Conservation (phyloP, 495 filamentous ascomycete genomes). For the Penicillium pulvis region DNA sequence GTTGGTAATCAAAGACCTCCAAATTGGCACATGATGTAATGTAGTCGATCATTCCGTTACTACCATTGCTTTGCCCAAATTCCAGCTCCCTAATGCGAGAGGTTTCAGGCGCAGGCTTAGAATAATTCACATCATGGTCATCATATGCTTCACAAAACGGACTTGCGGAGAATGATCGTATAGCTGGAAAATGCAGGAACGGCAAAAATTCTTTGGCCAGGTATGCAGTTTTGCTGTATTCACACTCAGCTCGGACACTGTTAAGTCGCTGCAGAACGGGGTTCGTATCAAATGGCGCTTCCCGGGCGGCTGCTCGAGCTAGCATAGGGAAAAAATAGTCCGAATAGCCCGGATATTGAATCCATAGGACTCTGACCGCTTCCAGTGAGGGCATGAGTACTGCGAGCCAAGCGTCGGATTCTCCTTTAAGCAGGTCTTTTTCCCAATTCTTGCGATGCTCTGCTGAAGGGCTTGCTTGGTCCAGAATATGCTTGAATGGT, state of each 20-base stretch:
- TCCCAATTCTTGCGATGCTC: background rate
- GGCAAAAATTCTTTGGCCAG: background rate
- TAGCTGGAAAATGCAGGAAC: background rate
- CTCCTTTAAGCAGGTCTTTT: background rate
- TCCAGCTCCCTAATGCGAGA: background rate
- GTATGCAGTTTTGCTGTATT: background rate
- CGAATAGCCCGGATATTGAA: background rate
- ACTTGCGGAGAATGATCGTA: background rate
- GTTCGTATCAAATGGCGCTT: background rate
- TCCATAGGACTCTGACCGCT: background rate
- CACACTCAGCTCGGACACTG: background rate
- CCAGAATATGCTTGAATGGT: background rate
- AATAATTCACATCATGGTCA: background rate
- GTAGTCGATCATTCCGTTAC: conserved; percentile 1
- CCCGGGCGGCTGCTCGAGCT: background rate
- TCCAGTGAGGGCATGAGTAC: background rate
- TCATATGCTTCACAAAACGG: background rate
- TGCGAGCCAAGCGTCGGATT: background rate
- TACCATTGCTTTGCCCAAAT: background rate
- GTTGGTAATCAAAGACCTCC: conserved; percentile 1
- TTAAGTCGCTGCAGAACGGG: background rate
- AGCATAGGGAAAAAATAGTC: background rate
- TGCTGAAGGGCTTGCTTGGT: background rate
- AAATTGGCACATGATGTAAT: background rate
- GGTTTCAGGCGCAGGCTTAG: background rate